Evolutionary conservation across 306 rosid species (phyloP).

Genomic region (Trifolium repens): DNA sequence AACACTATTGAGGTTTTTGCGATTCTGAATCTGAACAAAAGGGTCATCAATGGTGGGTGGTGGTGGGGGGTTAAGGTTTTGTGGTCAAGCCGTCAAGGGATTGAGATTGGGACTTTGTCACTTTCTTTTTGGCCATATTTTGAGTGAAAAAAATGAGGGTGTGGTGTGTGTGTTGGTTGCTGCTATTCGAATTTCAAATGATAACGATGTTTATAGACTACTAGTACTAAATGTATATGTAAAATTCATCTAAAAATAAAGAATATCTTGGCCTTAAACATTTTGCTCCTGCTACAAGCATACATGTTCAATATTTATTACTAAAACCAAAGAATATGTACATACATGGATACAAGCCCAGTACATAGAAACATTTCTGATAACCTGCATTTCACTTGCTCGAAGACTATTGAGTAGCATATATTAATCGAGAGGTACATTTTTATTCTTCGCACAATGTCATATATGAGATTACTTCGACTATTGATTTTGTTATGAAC

Average conservation of each 20-base stretch:
- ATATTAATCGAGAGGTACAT: not conserved
- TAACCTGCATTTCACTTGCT: slow-evolving; percentile 19
- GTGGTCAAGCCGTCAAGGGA: too few relatives aligned
- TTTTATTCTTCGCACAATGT: slow-evolving; percentile 23
- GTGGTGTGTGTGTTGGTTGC: too few relatives aligned
- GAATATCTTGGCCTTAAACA: not conserved
- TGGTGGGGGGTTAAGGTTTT: too few relatives aligned
- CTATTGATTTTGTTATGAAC: not conserved
- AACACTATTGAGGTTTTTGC: too few relatives aligned
- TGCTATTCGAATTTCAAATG: too few relatives aligned
- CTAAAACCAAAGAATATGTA: not conserved
- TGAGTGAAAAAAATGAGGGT: too few relatives aligned
- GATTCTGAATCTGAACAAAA: too few relatives aligned
- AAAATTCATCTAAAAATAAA: not conserved
- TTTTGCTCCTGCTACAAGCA: slow-evolving; percentile 19
- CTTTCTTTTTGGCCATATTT: too few relatives aligned
- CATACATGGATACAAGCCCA: not conserved
- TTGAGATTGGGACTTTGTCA: too few relatives aligned
- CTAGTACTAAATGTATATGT: too few relatives aligned
- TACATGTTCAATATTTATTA: not conserved
- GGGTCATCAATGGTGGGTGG: too few relatives aligned
- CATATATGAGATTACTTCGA: not conserved
- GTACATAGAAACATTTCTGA: slow-evolving; percentile 18
- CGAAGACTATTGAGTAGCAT: slow-evolving; percentile 32
- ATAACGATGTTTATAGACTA: too few relatives aligned